Percentiles rank a stretch among this genome's conserved stretches.
These are phyloP conservation scores for Alloteropsis angusta DNA, from an alignment of 202 grass and related monocot genomes.

Conservation along the genomic window DNA sequence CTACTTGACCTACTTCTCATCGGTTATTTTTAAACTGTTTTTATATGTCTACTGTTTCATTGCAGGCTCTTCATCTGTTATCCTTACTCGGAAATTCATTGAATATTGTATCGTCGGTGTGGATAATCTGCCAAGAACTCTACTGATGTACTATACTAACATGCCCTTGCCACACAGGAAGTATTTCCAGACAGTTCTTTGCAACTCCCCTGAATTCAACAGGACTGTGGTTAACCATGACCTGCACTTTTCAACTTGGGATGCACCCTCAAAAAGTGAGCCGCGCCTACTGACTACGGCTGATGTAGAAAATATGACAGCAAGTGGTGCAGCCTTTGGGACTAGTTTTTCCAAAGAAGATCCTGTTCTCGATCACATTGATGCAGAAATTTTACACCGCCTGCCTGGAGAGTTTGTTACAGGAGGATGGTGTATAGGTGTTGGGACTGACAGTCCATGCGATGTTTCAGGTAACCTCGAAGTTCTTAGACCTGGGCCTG, in stretches of 20 bases:
- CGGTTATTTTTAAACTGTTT: background rate
- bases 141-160: slow-evolving; percentile 91
- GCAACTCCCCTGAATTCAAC: slow-evolving; percentile 76
- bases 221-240: slow-evolving; percentile 71
- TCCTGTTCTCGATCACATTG: slow-evolving; percentile 57
- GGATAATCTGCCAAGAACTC: slow-evolving; percentile 79
- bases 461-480: slow-evolving; percentile 55
- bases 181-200: slow-evolving; percentile 92
- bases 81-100: slow-evolving; percentile 71
- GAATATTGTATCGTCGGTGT: slow-evolving; percentile 65
- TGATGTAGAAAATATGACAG: slow-evolving; percentile 61
- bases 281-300: slow-evolving; percentile 33
- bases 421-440: slow-evolving; percentile 89
- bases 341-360: slow-evolving; percentile 57
- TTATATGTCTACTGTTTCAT: background rate
- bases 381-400: slow-evolving; percentile 46
- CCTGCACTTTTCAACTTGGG: slow-evolving; percentile 51
- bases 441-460: slow-evolving; percentile 47
- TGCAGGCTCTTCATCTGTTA: slow-evolving; percentile 74
- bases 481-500: slow-evolving; percentile 75
- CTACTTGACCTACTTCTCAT: background rate
- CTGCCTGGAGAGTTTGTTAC: slow-evolving; percentile 38
- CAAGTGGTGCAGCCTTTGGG: slow-evolving; percentile 48
- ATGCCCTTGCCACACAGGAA: slow-evolving; percentile 55
- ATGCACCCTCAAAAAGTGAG: slow-evolving; percentile 32